phyloP scores from a whole-genome alignment of 257 asterid genomes.

The Solanum arcanum region DNA sequence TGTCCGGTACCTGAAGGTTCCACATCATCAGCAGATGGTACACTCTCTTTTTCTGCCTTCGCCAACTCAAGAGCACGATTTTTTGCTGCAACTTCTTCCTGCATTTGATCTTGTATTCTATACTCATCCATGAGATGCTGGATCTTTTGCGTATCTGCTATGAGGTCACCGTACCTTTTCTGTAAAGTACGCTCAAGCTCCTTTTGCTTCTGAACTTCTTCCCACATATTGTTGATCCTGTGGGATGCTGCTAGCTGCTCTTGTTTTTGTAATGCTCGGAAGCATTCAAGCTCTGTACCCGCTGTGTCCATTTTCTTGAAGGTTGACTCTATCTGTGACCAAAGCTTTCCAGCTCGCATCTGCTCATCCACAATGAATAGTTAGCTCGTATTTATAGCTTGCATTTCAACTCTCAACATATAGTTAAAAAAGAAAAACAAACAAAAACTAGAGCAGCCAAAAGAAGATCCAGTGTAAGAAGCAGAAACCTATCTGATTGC shows the following conservation, averaged over 20 bases:
- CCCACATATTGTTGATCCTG: slow-evolving; percentile 82
- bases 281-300: slow-evolving; percentile 84
- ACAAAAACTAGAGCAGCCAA: neutral
- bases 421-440: neutral
- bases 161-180: slow-evolving; percentile 57
- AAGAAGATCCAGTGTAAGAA: neutral
- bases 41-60: neutral
- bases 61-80: slow-evolving; percentile 12
- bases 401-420: neutral
- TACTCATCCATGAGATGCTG: slow-evolving; percentile 26
- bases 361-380: slow-evolving; percentile 12
- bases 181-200: slow-evolving; percentile 70
- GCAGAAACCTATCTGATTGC: neutral
- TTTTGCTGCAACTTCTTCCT: slow-evolving; percentile 31
- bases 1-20: neutral
- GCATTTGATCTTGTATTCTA: slow-evolving; percentile 40
- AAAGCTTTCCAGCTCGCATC: slow-evolving; percentile 69
- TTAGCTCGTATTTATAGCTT: neutral
- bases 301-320: slow-evolving; percentile 85
- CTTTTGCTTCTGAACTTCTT: slow-evolving; percentile 97
- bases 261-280: slow-evolving; percentile 72
- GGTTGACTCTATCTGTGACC: slow-evolving; percentile 66
- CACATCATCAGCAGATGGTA: neutral
- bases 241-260: slow-evolving; percentile 66
- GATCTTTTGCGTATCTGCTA: slow-evolving; percentile 43